Base-by-base conservation (phyloP, 805 yeast species). In the Candida pseudofarinosa region DNA sequence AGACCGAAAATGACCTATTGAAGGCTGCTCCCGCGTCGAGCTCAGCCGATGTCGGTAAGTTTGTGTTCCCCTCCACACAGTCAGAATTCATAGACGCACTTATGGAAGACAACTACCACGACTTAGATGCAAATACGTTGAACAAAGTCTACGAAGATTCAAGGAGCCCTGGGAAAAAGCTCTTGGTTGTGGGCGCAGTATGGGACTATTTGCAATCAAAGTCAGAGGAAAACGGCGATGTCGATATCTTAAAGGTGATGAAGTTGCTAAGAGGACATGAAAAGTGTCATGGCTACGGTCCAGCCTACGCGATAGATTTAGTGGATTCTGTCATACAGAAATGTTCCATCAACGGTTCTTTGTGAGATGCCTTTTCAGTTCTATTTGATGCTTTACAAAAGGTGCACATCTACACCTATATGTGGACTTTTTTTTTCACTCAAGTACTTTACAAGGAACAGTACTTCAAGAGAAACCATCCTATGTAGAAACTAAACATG, bases 281-380 rank as follows among this genome's bases (percentile, higher is more conserved):
- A 57, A 72, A 67, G 32, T 88, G 96, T 55, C 91, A 87, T 57
- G 93, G 90, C 1, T 74, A 68, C 53, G 96, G 96, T 0, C 85
- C 87, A 5, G 86, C 85, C 1, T 81, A 81, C 50, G 71, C 78
- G 0, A 47, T 78, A 32, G 56, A 54, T 1, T 31, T 68, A 40
- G 73, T 80, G 15, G 73, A 79, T 46, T 53, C 63, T 35, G 60
- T 66, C 10, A 56, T 74, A 37, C 37, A 41, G 7, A 32, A 7
- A 15, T 32, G 34, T n/a, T 7, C 34, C 7, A 6, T 7, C 34
- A 13, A 7, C 7, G 6, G 28, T 7, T 23, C 6, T 7, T 23
- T 23, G 28, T 10, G 10, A 23, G 6, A 6, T 7, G 6, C 10
- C 28, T 6, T 23, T 23, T 23, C 28, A 23, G 6, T 23, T 23